These are phyloP conservation scores for Fragilaria radians DNA, from an alignment of 108 stramenopile species.

Conservation along the genomic window DNA sequence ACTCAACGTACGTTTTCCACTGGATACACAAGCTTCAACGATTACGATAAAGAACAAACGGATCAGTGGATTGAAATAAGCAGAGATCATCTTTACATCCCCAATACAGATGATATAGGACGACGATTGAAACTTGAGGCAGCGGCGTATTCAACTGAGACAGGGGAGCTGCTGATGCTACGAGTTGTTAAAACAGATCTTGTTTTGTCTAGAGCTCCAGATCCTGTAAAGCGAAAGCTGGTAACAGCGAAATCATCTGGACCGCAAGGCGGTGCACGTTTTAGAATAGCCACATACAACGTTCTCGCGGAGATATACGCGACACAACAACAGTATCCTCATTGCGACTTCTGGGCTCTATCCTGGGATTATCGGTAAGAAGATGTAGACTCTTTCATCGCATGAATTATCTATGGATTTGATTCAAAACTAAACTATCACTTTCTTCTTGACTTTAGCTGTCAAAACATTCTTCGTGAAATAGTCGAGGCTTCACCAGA, in stretches of 20 bases:
- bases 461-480: slow-evolving; percentile 89
- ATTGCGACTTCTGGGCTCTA: slow-evolving; percentile 95
- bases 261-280: slow-evolving; percentile 68
- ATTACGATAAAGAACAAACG: slow-evolving; percentile 24
- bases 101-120: slow-evolving; percentile 68
- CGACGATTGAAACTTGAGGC: slow-evolving; percentile 79
- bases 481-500: slow-evolving; percentile 92
- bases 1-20: background rate
- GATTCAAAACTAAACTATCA: background rate
- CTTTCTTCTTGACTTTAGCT: slow-evolving; percentile 27
- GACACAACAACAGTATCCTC: slow-evolving; percentile 96
- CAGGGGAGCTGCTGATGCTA: slow-evolving; percentile 79
- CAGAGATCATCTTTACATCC: slow-evolving; percentile 71
- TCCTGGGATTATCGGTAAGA: slow-evolving; percentile 85
- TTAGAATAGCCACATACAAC: slow-evolving; percentile 95
- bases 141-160: slow-evolving; percentile 70
- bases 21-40: slow-evolving; percentile 7
- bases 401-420: background rate
- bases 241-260: slow-evolving; percentile 59
- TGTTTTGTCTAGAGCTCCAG: slow-evolving; percentile 70
- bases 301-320: slow-evolving; percentile 98
- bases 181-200: slow-evolving; percentile 85
- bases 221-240: slow-evolving; percentile 72
- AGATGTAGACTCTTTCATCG: background rate
- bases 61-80: slow-evolving; percentile 77